Base-by-base conservation (phyloP, 495 filamentous ascomycete species). In the Baudoinia panamericana region DNA sequence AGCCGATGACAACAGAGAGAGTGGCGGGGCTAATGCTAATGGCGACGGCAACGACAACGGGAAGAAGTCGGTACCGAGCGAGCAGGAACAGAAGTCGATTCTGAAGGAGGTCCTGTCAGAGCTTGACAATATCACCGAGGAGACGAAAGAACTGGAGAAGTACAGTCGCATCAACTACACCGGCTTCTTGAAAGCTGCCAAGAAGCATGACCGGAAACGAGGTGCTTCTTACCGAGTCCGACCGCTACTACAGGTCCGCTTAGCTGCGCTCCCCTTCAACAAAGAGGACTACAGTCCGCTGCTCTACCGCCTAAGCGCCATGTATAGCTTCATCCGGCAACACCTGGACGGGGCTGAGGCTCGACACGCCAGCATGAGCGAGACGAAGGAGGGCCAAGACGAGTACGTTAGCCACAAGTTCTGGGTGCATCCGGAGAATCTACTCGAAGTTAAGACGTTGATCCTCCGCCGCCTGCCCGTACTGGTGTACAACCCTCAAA, bases 101-200 rank as follows among this genome's bases (percentile, higher is more conserved):
- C 69, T 92, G 27, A 73, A 77, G 29, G 74, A 82, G 50, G 73
- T 83, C 24, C 66, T 87, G 43, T 53, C 67, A 25, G 84, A 95
- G 57, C 69, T 97, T 28, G 92, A 96, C 56, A 54, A 56, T 12
- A 90, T 97, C 57, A 84, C 81, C 13, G 78, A 81, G 55, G 87
- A 97, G 60, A 80, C 87, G 51, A 92, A 80, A 56, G 82, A 93
- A 61, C 66, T 97, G 43, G 84, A 93, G 58, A 93, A 86, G 56
- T 97, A 87, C 62, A 90, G 83, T 56, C 83, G 80, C 18, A 78
- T 94, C 61, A 97, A 97, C 60, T 97, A 93, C 60, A 93, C 92
- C 8, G 92, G 86, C 22, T 94, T 96, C 57, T 70, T 95, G 50
- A 97, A 97, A 66, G 92, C 93, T 19, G 85, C 81, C 18, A 97